Percentiles rank a stretch among this genome's conserved stretches.
Evolutionary conservation across 2,329 filamentous ascomycete species (phyloP).

Genomic region (Colletotrichum godetiae): DNA sequence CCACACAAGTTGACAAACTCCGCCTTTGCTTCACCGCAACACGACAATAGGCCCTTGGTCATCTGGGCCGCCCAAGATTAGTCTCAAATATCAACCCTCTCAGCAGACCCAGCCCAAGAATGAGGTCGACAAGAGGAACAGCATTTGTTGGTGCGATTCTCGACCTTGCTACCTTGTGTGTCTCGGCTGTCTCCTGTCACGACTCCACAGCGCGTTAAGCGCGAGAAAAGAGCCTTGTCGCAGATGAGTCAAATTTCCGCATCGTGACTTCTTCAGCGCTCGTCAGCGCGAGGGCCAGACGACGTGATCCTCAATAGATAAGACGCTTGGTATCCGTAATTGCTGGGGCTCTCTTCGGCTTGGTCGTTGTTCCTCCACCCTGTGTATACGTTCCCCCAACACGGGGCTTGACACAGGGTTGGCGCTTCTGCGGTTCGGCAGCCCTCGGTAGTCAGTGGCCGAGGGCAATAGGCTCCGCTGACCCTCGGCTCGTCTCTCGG

Average conservation of each 20-base stretch:
- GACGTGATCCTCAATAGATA: slow-evolving; percentile 30
- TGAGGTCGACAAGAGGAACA: slow-evolving; percentile 1
- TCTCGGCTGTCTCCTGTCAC: neutral
- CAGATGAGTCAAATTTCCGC: slow-evolving; percentile 27
- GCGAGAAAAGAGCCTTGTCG: slow-evolving; percentile 19
- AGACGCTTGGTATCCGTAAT: slow-evolving; percentile 16
- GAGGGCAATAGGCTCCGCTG: slow-evolving; percentile 16
- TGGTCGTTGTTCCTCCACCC: slow-evolving; percentile 16
- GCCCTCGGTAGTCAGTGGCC: slow-evolving; percentile 27
- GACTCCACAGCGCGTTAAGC: slow-evolving; percentile 27
- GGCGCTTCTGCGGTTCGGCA: slow-evolving; percentile 11
- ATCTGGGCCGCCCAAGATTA: slow-evolving; percentile 3
- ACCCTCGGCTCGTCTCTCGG: slow-evolving; percentile 26
- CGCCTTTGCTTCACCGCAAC: slow-evolving; percentile 24
- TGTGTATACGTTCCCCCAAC: neutral
- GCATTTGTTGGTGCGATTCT: neutral
- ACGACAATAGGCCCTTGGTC: slow-evolving; percentile 10
- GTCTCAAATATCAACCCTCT: slow-evolving; percentile 14
- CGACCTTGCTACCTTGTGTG: neutral
- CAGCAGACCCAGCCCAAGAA: neutral
- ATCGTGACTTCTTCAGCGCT: slow-evolving; percentile 33
- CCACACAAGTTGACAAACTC: slow-evolving; percentile 25
- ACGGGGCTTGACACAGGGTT: slow-evolving; percentile 12
- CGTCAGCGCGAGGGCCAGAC: slow-evolving; percentile 16
- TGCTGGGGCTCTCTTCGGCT: neutral